These are phyloP conservation scores for Termitomyces sp. DNA, from an alignment of 768 basidiomycete species.

Conservation along the genomic window DNA sequence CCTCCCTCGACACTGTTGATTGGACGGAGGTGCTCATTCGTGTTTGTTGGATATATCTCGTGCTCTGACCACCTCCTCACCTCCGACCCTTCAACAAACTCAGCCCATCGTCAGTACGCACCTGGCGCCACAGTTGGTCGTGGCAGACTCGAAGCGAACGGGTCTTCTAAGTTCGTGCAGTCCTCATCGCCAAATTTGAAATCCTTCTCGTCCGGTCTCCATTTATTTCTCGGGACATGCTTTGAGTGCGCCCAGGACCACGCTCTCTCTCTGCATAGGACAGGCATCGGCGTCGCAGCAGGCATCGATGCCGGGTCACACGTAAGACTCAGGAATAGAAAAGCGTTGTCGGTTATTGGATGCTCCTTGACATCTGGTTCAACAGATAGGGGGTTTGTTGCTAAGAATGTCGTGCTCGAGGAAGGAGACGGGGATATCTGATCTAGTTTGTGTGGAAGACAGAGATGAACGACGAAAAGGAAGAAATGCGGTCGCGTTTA, in stretches of 20 bases:
- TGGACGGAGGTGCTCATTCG: background rate
- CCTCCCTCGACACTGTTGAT: background rate
- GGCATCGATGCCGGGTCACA: background rate
- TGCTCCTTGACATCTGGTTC: background rate
- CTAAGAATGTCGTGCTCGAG: background rate
- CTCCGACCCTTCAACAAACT: background rate
- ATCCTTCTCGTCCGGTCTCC: no score
- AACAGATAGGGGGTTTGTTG: no score
- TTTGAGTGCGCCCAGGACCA: background rate
- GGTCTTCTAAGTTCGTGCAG: background rate
- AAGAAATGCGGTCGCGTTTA: background rate
- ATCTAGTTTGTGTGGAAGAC: background rate
- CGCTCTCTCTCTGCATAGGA: background rate
- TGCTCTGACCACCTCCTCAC: background rate
- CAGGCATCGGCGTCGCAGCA: background rate
- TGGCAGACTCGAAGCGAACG: background rate
- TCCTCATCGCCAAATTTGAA: background rate
- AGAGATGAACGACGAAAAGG: slow-evolving; percentile 9
- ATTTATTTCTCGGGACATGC: background rate
- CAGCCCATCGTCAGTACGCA: background rate
- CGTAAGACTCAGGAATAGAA: background rate
- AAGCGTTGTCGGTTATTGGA: background rate
- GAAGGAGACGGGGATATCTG: background rate
- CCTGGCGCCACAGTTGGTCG: background rate
- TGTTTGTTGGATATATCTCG: background rate